Evolutionary conservation across 192 early-diverging fungal genomes (phyloP).

Genomic region (Linnemannia schmuckeri): DNA sequence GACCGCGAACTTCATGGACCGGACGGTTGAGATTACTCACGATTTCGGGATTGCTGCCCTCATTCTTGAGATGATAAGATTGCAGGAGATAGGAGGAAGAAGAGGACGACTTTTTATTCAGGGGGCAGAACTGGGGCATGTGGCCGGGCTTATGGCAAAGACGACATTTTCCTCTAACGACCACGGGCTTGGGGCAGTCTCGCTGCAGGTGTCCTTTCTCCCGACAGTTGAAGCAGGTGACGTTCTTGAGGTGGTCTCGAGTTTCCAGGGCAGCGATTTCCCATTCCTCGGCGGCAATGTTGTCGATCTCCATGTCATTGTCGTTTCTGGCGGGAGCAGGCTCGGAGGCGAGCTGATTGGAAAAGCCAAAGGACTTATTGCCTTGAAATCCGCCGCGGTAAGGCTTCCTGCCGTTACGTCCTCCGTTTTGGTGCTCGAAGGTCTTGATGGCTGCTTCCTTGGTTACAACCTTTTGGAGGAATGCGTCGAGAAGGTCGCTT

Average conservation of each 20-base stretch:
- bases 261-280: not conserved
- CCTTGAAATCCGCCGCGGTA: not conserved
- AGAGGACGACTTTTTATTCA: no score
- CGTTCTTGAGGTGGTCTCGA: not conserved
- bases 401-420: not conserved
- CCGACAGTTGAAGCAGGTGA: not conserved
- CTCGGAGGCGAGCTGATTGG: not conserved
- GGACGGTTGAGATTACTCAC: no score
- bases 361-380: not conserved
- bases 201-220: not conserved
- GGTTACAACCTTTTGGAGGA: not conserved
- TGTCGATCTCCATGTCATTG: not conserved
- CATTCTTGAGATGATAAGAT: no score
- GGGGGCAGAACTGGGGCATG: no score
- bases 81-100: no score
- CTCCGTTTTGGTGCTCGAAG: not conserved
- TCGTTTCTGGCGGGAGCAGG: not conserved
- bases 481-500: not conserved
- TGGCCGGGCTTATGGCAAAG: no score
- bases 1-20: no score
- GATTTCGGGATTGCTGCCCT: no score
- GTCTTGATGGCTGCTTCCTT: not conserved
- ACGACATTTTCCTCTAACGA: not conserved
- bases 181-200: not conserved
- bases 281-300: not conserved